phyloP scores from a whole-genome alignment of 805 yeast species.

The Diddensiella santjacobensis region DNA sequence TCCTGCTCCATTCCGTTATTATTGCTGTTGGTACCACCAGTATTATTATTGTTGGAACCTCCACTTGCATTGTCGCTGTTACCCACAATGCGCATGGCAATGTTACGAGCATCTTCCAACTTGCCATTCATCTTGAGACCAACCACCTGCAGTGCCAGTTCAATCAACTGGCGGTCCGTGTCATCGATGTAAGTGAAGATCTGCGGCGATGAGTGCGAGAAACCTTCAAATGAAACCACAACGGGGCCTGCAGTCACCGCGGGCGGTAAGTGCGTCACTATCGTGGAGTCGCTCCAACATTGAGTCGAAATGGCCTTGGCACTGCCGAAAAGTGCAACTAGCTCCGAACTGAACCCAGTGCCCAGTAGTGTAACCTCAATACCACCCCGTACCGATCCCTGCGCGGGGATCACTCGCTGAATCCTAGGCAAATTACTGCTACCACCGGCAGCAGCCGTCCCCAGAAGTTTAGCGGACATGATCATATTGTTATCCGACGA shows the following conservation, averaged over 20 bases:
- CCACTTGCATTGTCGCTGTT: constrained; percentile 28
- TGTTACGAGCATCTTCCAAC: constrained; percentile 89
- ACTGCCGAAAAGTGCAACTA: constrained; percentile 80
- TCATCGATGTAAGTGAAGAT: constrained; percentile 92
- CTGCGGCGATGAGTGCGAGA: constrained; percentile 43
- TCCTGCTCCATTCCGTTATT: constrained; percentile 5
- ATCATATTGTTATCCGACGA: constrained; percentile 11
- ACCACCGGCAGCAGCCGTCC: constrained; percentile 1
- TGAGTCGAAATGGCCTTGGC: constrained; percentile 59
- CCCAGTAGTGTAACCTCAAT: constrained; percentile 91
- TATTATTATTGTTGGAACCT: constrained; percentile 1
- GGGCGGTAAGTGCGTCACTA: constrained; percentile 92
- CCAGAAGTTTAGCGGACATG: constrained; percentile 3
- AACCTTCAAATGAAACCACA: constrained; percentile 70
- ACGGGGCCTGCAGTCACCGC: constrained; percentile 89
- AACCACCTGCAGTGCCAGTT: constrained; percentile 91
- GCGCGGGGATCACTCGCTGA: constrained; percentile 88
- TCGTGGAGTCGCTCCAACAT: constrained; percentile 94
- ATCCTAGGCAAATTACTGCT: constrained; percentile 46
- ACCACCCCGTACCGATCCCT: constrained; percentile 95
- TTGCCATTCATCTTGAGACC: constrained; percentile 96
- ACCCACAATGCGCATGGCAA: constrained; percentile 88
- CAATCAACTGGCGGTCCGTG: constrained; percentile 91
- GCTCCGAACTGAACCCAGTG: constrained; percentile 75
- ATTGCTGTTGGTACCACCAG: constrained; percentile 2